phyloP scores from a whole-genome alignment of 441 rosid species.

The Euphorbia neoarborescens region DNA sequence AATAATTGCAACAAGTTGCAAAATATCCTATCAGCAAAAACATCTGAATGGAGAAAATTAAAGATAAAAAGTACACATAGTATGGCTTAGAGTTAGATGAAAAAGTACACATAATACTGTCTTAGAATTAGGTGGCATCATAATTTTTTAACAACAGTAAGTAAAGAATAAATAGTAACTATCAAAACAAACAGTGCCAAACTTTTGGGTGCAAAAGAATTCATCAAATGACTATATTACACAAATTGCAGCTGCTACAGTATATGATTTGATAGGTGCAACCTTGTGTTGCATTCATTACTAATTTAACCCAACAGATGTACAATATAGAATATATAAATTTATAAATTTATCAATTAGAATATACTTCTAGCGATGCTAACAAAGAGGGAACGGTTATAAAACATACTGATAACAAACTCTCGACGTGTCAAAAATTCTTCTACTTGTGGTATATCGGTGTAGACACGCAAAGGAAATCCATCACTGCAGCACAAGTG shows the following conservation, averaged over 20 bases:
- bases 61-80: neutral
- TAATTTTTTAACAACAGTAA: neutral
- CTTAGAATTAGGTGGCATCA: neutral
- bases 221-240: neutral
- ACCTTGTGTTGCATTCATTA: neutral
- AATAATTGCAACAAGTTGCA: neutral
- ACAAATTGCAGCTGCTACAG: neutral
- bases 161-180: neutral
- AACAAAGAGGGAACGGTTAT: conserved; percentile 6
- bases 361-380: neutral
- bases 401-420: conserved; percentile 64
- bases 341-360: neutral
- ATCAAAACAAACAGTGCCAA: conserved; percentile 3
- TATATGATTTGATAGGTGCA: neutral
- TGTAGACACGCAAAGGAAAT: conserved; percentile 52
- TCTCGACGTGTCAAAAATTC: conserved; percentile 72
- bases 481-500: conserved; percentile 39
- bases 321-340: neutral
- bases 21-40: neutral
- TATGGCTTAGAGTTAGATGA: neutral
- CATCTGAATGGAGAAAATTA: neutral
- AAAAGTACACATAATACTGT: too few species aligned
- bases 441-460: conserved; percentile 84
- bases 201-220: neutral
- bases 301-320: neutral